Evolutionary conservation across 1,139 yeast genomes (phyloP).

Genomic region (Entelexis paramagnoliae): DNA sequence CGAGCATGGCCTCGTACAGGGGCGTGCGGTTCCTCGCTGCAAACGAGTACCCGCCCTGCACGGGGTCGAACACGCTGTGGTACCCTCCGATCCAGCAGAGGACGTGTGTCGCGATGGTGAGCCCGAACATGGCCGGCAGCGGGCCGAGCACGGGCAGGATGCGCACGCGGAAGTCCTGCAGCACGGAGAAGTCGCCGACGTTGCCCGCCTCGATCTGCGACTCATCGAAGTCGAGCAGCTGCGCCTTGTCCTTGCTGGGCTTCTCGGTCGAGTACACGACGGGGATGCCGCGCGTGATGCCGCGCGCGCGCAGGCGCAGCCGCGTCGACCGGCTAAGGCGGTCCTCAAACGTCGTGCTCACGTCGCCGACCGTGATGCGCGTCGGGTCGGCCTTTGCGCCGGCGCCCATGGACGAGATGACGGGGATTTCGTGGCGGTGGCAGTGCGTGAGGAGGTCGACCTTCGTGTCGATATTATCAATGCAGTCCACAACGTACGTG

Average conservation of each 20-base stretch:
- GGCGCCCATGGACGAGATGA: conserved; percentile 91
- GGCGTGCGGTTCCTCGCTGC: conserved; percentile 87
- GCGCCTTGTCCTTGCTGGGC: conserved; percentile 91
- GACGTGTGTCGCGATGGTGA: conserved; percentile 75
- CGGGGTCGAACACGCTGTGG: conserved; percentile 45
- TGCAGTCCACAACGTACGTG: conserved; percentile 84
- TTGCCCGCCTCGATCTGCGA: conserved; percentile 69
- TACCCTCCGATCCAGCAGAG: conserved; percentile 75
- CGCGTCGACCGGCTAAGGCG: conserved; percentile 85
- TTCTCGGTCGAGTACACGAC: conserved; percentile 90
- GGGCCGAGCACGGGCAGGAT: conserved; percentile 93
- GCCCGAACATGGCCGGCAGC: conserved; percentile 92
- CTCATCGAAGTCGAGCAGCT: conserved; percentile 70
- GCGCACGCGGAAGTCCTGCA: conserved; percentile 82
- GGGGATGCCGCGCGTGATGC: conserved; percentile 66
- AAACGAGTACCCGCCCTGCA: conserved; percentile 38
- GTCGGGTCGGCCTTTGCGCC: conserved; percentile 86
- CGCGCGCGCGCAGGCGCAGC: conserved; percentile 66
- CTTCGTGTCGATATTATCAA: conserved; percentile 90
- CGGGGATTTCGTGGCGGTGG: conserved; percentile 43
- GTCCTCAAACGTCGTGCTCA: conserved; percentile 78
- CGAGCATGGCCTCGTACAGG: conserved; percentile 70
- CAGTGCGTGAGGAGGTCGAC: conserved; percentile 77
- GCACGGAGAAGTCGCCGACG: conserved; percentile 77
- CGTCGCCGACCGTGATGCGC: conserved; percentile 67